phyloP scores from a whole-genome alignment of 225 moss, liverwort and hornwort species.

The Rhytidiadelphus loreus region DNA sequence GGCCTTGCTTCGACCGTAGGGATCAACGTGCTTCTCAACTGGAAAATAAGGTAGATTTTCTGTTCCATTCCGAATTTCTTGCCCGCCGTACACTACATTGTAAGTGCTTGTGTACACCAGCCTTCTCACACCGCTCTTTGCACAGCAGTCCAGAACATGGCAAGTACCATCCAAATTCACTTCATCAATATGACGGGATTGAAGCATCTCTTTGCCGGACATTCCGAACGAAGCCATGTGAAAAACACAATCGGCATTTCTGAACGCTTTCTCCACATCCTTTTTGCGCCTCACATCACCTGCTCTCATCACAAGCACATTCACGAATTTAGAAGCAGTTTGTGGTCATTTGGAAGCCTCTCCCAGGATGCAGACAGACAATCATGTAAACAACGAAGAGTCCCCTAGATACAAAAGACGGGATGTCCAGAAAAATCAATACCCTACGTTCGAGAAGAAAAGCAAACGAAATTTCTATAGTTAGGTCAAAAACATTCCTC shows the following conservation, averaged over 20 bases:
- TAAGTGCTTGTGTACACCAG: slow-evolving; percentile 87
- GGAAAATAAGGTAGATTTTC: slow-evolving; percentile 70
- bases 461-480: not conserved
- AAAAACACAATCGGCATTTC: slow-evolving; percentile 68
- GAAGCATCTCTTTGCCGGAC: slow-evolving; percentile 95
- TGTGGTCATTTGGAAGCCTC: not conserved
- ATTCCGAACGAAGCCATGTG: slow-evolving; percentile 90
- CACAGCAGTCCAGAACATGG: slow-evolving; percentile 63
- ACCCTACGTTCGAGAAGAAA: not conserved
- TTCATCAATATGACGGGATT: slow-evolving; percentile 70
- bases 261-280: slow-evolving; percentile 62
- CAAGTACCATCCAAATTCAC: slow-evolving; percentile 83
- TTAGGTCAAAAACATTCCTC: not conserved
- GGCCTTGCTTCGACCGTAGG: slow-evolving; percentile 74
- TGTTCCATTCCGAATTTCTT: slow-evolving; percentile 76
- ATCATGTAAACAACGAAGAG: not conserved
- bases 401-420: not conserved
- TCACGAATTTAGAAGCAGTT: not conserved
- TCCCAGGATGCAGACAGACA: not conserved
- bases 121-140: slow-evolving; percentile 57
- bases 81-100: slow-evolving; percentile 81
- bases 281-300: slow-evolving; percentile 62
- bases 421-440: not conserved
- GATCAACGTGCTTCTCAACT: slow-evolving; percentile 66
- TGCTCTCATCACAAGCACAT: slow-evolving; percentile 15